These are phyloP conservation scores for Solanum chmielewskii DNA, from an alignment of 257 asterid genomes.

Conservation along the genomic window DNA sequence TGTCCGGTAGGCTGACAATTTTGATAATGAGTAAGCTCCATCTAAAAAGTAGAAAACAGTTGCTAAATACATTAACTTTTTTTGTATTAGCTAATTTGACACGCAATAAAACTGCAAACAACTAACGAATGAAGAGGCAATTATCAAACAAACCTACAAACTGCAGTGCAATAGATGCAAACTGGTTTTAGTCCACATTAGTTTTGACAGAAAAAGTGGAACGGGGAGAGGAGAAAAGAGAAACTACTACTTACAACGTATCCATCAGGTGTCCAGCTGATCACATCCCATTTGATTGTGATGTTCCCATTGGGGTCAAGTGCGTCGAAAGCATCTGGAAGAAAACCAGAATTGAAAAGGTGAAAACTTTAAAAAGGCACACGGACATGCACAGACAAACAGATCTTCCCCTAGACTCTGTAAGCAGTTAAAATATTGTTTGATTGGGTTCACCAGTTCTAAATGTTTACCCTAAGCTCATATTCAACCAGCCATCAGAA, in stretches of 20 bases:
- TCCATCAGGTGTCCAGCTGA: slow-evolving; percentile 76
- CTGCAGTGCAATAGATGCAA: neutral
- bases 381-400: neutral
- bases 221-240: too few species aligned
- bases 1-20: neutral
- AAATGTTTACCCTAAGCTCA: neutral
- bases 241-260: slow-evolving; percentile 50
- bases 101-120: neutral
- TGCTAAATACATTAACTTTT: neutral
- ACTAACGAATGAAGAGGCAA: neutral
- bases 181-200: neutral
- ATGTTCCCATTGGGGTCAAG: slow-evolving; percentile 84
- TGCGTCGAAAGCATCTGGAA: slow-evolving; percentile 73
- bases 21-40: neutral
- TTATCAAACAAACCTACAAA: neutral
- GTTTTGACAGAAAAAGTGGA: neutral
- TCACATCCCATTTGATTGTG: slow-evolving; percentile 72
- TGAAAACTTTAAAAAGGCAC: neutral
- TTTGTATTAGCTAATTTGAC: neutral
- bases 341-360: neutral
- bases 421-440: neutral
- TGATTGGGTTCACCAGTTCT: neutral
- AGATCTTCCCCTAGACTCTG: neutral
- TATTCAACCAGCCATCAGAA: neutral
- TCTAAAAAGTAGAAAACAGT: neutral